phyloP scores from a whole-genome alignment of 306 rosid genomes.

The Macrotyloma uniflorum region DNA sequence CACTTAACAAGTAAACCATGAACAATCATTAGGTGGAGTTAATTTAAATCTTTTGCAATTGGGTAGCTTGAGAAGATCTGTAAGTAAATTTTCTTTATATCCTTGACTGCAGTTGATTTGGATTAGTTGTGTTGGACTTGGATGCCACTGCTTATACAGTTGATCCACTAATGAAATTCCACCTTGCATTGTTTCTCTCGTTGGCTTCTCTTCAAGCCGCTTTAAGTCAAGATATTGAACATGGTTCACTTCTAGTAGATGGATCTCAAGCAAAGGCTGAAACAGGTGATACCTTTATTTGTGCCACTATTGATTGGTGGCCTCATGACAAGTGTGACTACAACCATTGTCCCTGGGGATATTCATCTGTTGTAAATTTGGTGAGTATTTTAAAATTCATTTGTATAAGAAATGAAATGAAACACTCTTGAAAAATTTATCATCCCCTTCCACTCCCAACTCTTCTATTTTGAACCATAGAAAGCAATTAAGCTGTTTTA shows the following conservation, averaged over 20 bases:
- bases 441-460: background rate
- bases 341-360: slow-evolving; percentile 89
- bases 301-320: slow-evolving; percentile 99
- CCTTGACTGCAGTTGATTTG: slow-evolving; percentile 43
- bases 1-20: background rate
- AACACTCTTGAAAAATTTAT: slow-evolving; percentile 15
- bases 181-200: slow-evolving; percentile 56
- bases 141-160: slow-evolving; percentile 31
- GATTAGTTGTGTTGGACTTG: slow-evolving; percentile 38
- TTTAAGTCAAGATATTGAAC: slow-evolving; percentile 60
- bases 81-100: slow-evolving; percentile 22
- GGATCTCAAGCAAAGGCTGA: slow-evolving; percentile 61
- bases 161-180: slow-evolving; percentile 56
- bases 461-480: slow-evolving; percentile 6
- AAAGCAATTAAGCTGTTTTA: slow-evolving; percentile 10
- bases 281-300: slow-evolving; percentile 69
- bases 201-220: slow-evolving; percentile 58
- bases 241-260: slow-evolving; percentile 60
- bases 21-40: background rate
- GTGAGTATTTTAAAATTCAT: slow-evolving; percentile 48
- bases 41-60: background rate
- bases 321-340: slow-evolving; percentile 87
- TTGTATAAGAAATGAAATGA: slow-evolving; percentile 27
- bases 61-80: slow-evolving; percentile 6
- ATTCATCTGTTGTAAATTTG: slow-evolving; percentile 75